These are phyloP conservation scores for Bipolaris victoriae DNA, from an alignment of 2,329 filamentous ascomycete genomes.

Conservation along the genomic window DNA sequence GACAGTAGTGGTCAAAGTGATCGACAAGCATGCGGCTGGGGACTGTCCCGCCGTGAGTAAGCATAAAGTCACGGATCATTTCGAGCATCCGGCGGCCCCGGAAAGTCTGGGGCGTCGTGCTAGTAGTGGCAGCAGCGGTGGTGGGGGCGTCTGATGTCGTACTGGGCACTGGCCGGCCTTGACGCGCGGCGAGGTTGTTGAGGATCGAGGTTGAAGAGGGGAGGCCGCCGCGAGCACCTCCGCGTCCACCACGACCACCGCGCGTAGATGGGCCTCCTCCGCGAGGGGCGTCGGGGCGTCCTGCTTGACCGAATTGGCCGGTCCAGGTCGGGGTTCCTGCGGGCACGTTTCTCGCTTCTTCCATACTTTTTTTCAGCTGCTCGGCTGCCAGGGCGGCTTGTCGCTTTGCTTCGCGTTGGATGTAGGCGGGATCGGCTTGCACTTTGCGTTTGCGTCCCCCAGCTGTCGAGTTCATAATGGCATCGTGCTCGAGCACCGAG, in stretches of 20 bases:
- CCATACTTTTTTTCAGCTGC: slow-evolving; percentile 74
- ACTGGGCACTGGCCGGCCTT: slow-evolving; percentile 36
- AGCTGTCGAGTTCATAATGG: slow-evolving; percentile 67
- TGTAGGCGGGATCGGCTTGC: slow-evolving; percentile 75
- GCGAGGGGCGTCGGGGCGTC: slow-evolving; percentile 59
- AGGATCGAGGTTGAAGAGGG: slow-evolving; percentile 53
- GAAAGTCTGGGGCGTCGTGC: slow-evolving; percentile 32
- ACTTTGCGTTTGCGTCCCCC: slow-evolving; percentile 65
- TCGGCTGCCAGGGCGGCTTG: slow-evolving; percentile 79
- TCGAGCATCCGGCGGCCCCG: slow-evolving; percentile 54
- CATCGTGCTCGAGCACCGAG: slow-evolving; percentile 90
- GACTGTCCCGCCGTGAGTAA: slow-evolving; percentile 75
- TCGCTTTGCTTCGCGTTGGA: slow-evolving; percentile 80
- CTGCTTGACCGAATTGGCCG: slow-evolving; percentile 78
- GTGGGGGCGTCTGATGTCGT: slow-evolving; percentile 9
- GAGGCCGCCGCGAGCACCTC: slow-evolving; percentile 46
- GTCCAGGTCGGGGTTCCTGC: slow-evolving; percentile 95
- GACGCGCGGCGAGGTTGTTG: slow-evolving; percentile 52
- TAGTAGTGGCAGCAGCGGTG: background rate
- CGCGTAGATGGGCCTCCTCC: slow-evolving; percentile 47
- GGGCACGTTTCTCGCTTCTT: slow-evolving; percentile 73
- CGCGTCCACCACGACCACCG: slow-evolving; percentile 49
- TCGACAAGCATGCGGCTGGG: slow-evolving; percentile 86
- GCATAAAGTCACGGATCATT: slow-evolving; percentile 77
- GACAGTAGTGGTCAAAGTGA: slow-evolving; percentile 84